A percentile compares a stretch with the other conserved stretches of the same genome.
phyloP scores from a whole-genome alignment of 1,284 basidiomycete species.

The Tilletia horrida region DNA sequence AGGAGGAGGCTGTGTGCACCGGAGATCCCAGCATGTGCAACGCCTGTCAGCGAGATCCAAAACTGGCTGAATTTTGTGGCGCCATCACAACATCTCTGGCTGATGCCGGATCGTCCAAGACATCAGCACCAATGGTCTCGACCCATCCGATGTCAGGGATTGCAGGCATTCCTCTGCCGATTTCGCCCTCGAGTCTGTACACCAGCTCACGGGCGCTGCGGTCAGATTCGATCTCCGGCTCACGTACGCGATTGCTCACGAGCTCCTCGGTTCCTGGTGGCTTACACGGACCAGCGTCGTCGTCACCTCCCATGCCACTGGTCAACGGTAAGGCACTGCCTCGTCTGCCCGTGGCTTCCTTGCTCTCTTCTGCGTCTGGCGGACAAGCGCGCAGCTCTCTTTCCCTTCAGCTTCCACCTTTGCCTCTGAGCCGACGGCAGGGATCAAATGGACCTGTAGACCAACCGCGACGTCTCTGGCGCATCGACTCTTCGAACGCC shows the following conservation, averaged over 20 bases:
- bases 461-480: slow-evolving; percentile 4
- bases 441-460: not conserved
- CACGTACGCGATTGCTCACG: not conserved
- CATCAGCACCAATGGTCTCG: not conserved
- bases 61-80: slow-evolving; percentile 39
- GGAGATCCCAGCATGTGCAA: slow-evolving; percentile 39
- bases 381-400: not conserved
- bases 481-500: not conserved
- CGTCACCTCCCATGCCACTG: not conserved
- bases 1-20: slow-evolving; percentile 30
- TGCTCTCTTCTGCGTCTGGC: not conserved
- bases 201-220: not conserved
- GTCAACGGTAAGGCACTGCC: not conserved
- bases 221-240: not conserved
- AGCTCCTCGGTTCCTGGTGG: slow-evolving; percentile 5
- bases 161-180: not conserved
- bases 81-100: slow-evolving; percentile 25
- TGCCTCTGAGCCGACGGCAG: not conserved
- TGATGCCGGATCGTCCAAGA: not conserved
- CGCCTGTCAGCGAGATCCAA: slow-evolving; percentile 38
- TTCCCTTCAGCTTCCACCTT: not conserved
- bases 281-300: not conserved
- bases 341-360: not conserved
- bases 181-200: slow-evolving; percentile 7
- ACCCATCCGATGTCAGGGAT: not conserved